These are phyloP conservation scores for Geranium brycei DNA, from an alignment of 345 rosid species.

Conservation along the genomic window DNA sequence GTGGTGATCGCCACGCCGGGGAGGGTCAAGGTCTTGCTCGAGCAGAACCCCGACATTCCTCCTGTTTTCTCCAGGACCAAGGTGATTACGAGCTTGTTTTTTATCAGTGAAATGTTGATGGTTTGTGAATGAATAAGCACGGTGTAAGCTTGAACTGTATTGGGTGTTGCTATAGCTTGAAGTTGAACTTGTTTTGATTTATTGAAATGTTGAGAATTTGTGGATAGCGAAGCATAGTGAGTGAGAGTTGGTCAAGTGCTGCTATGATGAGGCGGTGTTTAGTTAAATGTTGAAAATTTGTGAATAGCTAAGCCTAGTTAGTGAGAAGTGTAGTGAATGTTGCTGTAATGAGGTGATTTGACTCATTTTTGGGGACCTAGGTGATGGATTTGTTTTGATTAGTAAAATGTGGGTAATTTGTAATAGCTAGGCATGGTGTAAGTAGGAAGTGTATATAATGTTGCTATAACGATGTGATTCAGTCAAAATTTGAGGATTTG, in stretches of 20 bases:
- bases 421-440: too few relatives aligned
- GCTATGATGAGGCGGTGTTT: neutral
- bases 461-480: too few relatives aligned
- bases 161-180: neutral
- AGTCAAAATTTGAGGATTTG: too few relatives aligned
- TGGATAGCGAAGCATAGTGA: neutral
- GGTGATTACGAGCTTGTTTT: conserved; percentile 17
- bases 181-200: neutral
- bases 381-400: too few relatives aligned
- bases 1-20: conserved; percentile 86
- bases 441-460: too few relatives aligned
- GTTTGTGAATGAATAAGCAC: neutral
- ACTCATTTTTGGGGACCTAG: too few relatives aligned
- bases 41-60: conserved; percentile 68
- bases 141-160: neutral
- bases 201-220: neutral
- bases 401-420: too few relatives aligned
- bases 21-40: conserved; percentile 67
- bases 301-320: too few relatives aligned
- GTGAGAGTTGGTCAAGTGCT: neutral
- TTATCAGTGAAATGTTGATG: neutral
- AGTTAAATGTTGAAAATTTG: too few relatives aligned
- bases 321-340: neutral
- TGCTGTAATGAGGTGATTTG: neutral
- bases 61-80: conserved; percentile 65